These are phyloP conservation scores for Nothophaeocryptopus gaeumannii DNA, from an alignment of 2,329 filamentous ascomycete genomes.

Conservation along the genomic window DNA sequence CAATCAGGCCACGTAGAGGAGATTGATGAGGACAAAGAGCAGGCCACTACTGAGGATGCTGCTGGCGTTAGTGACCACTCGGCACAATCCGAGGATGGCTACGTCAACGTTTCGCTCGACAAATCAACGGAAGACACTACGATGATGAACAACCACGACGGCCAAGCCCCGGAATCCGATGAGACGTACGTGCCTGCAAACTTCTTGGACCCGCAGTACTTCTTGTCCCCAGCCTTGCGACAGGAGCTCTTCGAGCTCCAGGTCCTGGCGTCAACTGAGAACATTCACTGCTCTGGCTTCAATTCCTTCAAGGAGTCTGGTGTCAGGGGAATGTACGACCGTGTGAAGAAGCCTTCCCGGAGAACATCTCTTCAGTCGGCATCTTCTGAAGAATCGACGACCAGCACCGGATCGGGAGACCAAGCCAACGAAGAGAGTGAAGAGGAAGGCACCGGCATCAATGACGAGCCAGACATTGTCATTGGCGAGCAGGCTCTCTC, in stretches of 20 bases:
- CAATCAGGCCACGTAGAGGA: conserved; percentile 10
- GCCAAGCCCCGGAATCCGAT: background rate
- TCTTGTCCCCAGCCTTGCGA: conserved; percentile 61
- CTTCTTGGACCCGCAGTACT: conserved; percentile 32
- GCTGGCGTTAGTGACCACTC: conserved; percentile 72
- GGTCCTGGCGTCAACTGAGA: conserved; percentile 59
- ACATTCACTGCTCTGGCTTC: conserved; percentile 56
- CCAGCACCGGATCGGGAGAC: conserved; percentile 16
- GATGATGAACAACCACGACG: conserved; percentile 7
- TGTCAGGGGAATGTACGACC: conserved; percentile 28
- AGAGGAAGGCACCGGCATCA: conserved; percentile 22
- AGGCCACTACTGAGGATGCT: conserved; percentile 46
- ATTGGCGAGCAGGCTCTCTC: conserved; percentile 21
- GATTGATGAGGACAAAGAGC: conserved; percentile 39
- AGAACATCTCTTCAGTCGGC: conserved; percentile 28
- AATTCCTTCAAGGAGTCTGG: conserved; percentile 18
- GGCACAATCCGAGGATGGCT: conserved; percentile 81
- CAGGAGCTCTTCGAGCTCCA: conserved; percentile 71
- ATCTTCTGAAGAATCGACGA: conserved; percentile 25
- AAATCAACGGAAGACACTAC: conserved; percentile 40
- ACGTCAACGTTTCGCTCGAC: conserved; percentile 86
- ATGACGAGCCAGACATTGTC: conserved; percentile 27
- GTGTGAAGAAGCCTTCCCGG: conserved; percentile 27
- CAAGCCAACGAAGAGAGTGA: conserved; percentile 27
- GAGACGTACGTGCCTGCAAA: conserved; percentile 26